Evolutionary conservation across 768 basidiomycete genomes (phyloP).

Genomic region (Pleurotus citrinopileatus): DNA sequence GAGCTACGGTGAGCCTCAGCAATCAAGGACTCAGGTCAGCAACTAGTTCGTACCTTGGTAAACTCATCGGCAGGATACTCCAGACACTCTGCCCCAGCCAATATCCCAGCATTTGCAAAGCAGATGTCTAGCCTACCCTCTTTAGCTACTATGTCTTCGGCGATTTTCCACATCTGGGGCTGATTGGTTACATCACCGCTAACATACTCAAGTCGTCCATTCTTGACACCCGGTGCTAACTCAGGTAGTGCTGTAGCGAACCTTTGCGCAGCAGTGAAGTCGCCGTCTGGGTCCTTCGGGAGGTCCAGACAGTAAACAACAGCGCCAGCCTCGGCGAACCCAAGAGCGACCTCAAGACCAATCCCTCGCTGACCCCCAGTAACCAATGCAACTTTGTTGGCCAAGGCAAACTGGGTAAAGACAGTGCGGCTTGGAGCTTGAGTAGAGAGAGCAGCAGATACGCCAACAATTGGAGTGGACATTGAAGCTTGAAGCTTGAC

Average conservation of each 20-base stretch:
- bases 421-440: slow-evolving; percentile 30
- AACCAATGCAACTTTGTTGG: slow-evolving; percentile 34
- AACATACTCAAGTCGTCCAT: slow-evolving; percentile 43
- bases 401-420: slow-evolving; percentile 34
- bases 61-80: slow-evolving; percentile 58
- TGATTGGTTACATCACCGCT: slow-evolving; percentile 59
- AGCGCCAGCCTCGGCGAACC: slow-evolving; percentile 53
- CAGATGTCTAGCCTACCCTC: slow-evolving; percentile 66
- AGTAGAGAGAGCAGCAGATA: slow-evolving; percentile 19
- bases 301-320: slow-evolving; percentile 66
- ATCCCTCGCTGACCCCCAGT: slow-evolving; percentile 45
- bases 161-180: slow-evolving; percentile 38
- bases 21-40: neutral
- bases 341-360: slow-evolving; percentile 55
- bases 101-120: slow-evolving; percentile 64
- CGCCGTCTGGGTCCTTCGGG: slow-evolving; percentile 40
- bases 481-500: too few species aligned
- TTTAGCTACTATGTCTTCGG: slow-evolving; percentile 50
- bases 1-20: slow-evolving; percentile 42
- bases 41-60: slow-evolving; percentile 39
- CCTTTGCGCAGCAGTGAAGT: slow-evolving; percentile 45
- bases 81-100: slow-evolving; percentile 46
- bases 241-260: slow-evolving; percentile 35
- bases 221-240: slow-evolving; percentile 15
- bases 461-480: slow-evolving; percentile 7